Evolutionary conservation across 2,329 filamentous ascomycete genomes (phyloP), one percentile per base, ranked within the genome.

Genomic region (Polytolypa hystricis): DNA sequence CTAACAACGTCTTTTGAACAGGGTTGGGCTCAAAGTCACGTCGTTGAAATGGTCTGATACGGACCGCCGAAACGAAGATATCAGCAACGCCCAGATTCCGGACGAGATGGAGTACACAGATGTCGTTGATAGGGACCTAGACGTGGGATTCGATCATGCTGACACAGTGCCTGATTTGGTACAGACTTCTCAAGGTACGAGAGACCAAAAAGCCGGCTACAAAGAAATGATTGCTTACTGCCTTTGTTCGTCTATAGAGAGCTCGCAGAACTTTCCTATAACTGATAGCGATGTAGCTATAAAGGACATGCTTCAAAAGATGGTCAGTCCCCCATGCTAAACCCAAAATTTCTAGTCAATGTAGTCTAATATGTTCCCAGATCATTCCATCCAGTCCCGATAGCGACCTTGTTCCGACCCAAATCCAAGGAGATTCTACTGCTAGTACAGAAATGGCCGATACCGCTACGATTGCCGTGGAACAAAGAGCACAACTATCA

Each of bases 11-110:
- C 33, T 16, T n/a, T n/a, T 12, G 3, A 14, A 18, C 25, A 60
- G 54, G 25, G 53, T 56, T 39, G 54, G 55, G 8, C 44, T 59
- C 10, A 56, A 51, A 32, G 52, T 62, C 4, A 51, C 53, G 37
- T 53, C 52, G 41, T 37, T 58, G 18, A 56, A 54, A 41, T 56
- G 52, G 50, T 48, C 38, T 25, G 51, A 50, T 7, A 43, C 45
- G 18, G 46, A 52, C 5, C 38, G 39, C 4, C 43, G 46, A 11
- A 48, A 37, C 27, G 47, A 49, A 26, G 50, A 56, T 40, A 33
- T 35, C 14, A 17, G 30, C 18, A 32, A 18, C 38, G 3, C 50
- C 48, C 44, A 48, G 35, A 48, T 58, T 31, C 53, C 55, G 28
- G 35, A 42, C 5, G 38, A 54, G n/a, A 49, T 61, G 23, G 46